Base-by-base conservation (phyloP, 2,329 filamentous ascomycete genomes). In the Lithohypha guttulata region DNA sequence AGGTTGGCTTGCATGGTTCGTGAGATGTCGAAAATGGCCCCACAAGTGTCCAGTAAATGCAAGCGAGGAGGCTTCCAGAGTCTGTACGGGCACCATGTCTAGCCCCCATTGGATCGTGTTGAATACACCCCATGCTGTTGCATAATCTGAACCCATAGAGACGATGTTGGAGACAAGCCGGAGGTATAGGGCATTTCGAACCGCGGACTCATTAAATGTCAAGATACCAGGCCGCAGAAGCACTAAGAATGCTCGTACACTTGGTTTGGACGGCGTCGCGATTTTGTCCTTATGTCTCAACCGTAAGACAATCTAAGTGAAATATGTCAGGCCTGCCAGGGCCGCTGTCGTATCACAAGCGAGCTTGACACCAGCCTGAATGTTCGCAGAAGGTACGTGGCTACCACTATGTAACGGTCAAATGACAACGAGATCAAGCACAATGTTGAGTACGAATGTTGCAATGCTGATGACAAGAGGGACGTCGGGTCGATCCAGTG, bases 91-190 rank as follows among this genome's bases (percentile, higher is more conserved):
- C 0, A 84, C 77, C 79, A 84, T 85, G 20, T 84, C 62, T 1
- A 84, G 61, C 0, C 79, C 80, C 79, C 79, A 84, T 10, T 79
- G 69, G 28, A 84, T 84, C 0, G 78, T 84, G 40, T 72, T 80
- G 60, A 85, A 85, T 7, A 84, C 64, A 2, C 78, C 75, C 79
- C 79, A 85, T 1, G 79, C 77, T 0, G 79, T 84, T 0, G 78
- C 75, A 54, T 84, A 84, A 5, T 73, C 68, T 0, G 62, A 58
- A 0, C 79, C 78, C 42, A 84, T 63, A 0, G 69, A 60, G 0
- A 84, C 69, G 13, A 85, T 79, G 3, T 68, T 73, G 37, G 62
- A 69, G 1, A 84, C 69, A 0, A 84, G 64, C 79, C 79, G 84
- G 0, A 84, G 68, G 43, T 84, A 84, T 0, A 85, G 62, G 0